Evolutionary conservation across 768 basidiomycete species (phyloP), one percentile per base, ranked within the genome.

Genomic region (Tricholoma matsutake): DNA sequence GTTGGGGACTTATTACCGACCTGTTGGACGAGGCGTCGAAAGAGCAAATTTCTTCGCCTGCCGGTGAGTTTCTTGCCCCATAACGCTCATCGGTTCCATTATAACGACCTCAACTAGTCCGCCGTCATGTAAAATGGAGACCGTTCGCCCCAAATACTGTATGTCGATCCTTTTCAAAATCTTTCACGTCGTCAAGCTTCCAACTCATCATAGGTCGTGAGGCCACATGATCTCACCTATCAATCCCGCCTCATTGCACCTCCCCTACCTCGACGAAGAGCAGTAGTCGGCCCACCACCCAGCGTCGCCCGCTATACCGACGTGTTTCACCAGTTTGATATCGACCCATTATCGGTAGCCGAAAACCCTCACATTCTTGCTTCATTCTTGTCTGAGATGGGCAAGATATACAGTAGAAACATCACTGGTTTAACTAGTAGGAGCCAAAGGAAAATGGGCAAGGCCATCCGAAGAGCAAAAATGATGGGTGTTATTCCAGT

Each of bases 401-500:
- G 91, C 56, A 92, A 89, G 78, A 91, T 96, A 64, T 80, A 81
- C 63, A 75, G 78, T n/a, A 83, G 96, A 56, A 79, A 83, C 8
- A 69, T 81, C 31, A 96, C 92, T 0, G 76, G 81, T 6, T 78
- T 98, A 49, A 94, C 94, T 1, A 81, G 85, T 73, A 87, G 86
- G 75, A 89, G 78, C 58, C 96, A 97, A 72, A 82, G 92, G 47
- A 80, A 80, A 62, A 66, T 97, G 4, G 90, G 85, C 61, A 94
- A 94, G 74, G 91, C 94, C 47, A 88, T 97, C 60, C 86, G 91
- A 49, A 79, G 96, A 61, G 91, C 96, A 61, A 92, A 89, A 76
- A 88, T 88, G 82, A 95, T 96, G 91, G 96, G 96, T 41, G 70
- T 93, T 59, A 84, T 96, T 57, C 90, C 93, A 8, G 65, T 78